Evolutionary conservation across 148 eudicot species (phyloP).

Genomic region (Diospyros lotus): DNA sequence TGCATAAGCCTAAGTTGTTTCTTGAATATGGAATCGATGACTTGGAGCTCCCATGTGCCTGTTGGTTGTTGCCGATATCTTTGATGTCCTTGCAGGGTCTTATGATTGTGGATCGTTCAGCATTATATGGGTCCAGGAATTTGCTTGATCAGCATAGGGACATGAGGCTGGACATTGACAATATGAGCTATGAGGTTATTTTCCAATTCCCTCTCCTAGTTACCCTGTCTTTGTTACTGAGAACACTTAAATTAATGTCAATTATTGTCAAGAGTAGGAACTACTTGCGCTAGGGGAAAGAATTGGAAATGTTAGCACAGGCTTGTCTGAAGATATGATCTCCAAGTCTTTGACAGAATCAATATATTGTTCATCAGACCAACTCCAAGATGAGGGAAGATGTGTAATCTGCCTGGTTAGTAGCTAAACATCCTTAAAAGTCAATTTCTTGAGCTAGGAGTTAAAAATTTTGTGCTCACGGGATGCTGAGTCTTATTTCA

Average conservation of each 20-base stretch:
- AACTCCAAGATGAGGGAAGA: constrained; percentile 52
- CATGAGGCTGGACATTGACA: constrained; percentile 84
- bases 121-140: constrained; percentile 51
- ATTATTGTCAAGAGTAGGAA: constrained; percentile 46
- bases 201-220: not conserved
- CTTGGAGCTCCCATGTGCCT: not conserved
- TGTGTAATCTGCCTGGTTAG: constrained; percentile 90
- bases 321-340: constrained; percentile 59
- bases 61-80: not conserved
- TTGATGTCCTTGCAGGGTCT: constrained; percentile 44
- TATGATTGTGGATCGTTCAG: constrained; percentile 53
- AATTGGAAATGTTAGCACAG: constrained; percentile 86
- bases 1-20: too few relatives aligned
- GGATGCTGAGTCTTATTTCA: not conserved
- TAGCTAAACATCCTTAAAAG: not conserved
- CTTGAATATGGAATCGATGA: not conserved
- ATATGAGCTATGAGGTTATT: constrained; percentile 58
- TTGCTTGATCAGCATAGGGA: constrained; percentile 70
- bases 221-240: not conserved
- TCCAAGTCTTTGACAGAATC: constrained; percentile 62
- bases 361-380: constrained; percentile 61
- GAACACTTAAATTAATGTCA: constrained; percentile 9
- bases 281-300: constrained; percentile 87
- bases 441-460: not conserved
- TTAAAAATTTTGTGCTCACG: not conserved